phyloP scores from a whole-genome alignment of 306 rosid species.

The Cucurbita pepo region DNA sequence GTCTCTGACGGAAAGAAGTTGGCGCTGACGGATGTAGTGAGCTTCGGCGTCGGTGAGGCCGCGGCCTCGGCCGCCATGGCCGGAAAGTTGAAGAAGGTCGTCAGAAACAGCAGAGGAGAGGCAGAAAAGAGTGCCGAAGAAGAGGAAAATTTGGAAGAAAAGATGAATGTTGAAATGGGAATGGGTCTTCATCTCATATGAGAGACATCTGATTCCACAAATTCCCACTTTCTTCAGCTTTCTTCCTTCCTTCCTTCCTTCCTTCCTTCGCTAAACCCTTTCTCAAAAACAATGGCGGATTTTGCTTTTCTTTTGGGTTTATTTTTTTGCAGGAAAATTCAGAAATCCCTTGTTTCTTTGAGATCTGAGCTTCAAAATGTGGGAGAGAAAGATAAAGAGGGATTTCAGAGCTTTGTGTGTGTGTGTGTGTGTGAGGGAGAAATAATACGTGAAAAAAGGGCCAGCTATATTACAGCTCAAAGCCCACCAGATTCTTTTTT shows the following conservation, averaged over 20 bases:
- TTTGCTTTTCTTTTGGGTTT: background rate
- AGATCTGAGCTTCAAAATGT: slow-evolving; percentile 16
- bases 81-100: background rate
- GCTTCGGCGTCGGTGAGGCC: slow-evolving; percentile 37
- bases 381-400: slow-evolving; percentile 6
- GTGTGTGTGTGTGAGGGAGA: slow-evolving; percentile 12
- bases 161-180: slow-evolving; percentile 14
- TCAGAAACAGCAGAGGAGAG: background rate
- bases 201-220: slow-evolving; percentile 40
- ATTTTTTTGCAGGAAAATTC: background rate
- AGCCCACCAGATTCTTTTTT: slow-evolving; percentile 48
- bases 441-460: slow-evolving; percentile 23
- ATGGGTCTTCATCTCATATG: slow-evolving; percentile 80
- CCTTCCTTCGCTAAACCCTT: background rate
- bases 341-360: background rate
- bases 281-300: background rate
- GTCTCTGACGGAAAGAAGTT: slow-evolving; percentile 71
- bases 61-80: slow-evolving; percentile 36
- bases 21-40: slow-evolving; percentile 51
- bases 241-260: background rate
- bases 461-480: slow-evolving; percentile 94
- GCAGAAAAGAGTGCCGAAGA: slow-evolving; percentile 6
- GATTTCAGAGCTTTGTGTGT: slow-evolving; percentile 28
- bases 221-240: slow-evolving; percentile 13
- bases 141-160: slow-evolving; percentile 10